These are phyloP conservation scores for Beauveria rudraprayagi DNA, from an alignment of 2,329 filamentous ascomycete genomes.

Conservation along the genomic window DNA sequence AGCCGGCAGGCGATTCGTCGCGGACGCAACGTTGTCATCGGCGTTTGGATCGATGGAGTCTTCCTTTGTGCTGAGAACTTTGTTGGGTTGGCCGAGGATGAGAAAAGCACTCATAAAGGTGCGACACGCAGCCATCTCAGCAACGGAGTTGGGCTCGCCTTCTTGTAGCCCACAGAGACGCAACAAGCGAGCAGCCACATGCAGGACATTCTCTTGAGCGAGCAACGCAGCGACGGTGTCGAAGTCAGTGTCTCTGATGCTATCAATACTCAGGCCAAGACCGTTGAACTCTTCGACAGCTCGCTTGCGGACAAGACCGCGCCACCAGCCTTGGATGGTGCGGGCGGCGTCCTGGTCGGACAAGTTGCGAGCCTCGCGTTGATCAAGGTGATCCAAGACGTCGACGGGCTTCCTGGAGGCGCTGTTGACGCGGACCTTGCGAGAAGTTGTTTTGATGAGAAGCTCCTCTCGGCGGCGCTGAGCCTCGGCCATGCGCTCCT, in stretches of 20 bases:
- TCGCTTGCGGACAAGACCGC: constrained; percentile 46
- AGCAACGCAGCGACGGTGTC: constrained; percentile 65
- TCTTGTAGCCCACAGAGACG: constrained; percentile 63
- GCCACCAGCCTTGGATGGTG: constrained; percentile 65
- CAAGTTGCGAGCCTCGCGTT: constrained; percentile 37
- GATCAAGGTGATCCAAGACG: constrained; percentile 40
- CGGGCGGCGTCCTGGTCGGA: constrained; percentile 54
- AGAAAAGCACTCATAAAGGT: constrained; percentile 75
- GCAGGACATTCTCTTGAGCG: constrained; percentile 56
- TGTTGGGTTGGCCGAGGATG: constrained; percentile 69
- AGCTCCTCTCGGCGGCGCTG: constrained; percentile 62
- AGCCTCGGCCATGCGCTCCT: constrained; percentile 71
- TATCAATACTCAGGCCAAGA: constrained; percentile 61
- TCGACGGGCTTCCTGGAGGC: constrained; percentile 42
- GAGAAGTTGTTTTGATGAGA: constrained; percentile 44
- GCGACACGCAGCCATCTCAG: constrained; percentile 61
- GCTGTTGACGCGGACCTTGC: constrained; percentile 47
- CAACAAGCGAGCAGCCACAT: constrained; percentile 58
- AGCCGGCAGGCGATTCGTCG: constrained; percentile 26
- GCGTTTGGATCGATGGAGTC: constrained; percentile 25
- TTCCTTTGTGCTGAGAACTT: constrained; percentile 64
- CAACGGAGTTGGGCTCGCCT: constrained; percentile 52
- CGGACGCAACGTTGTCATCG: constrained; percentile 50
- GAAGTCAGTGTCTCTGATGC: constrained; percentile 61
- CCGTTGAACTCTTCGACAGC: constrained; percentile 58